Evolutionary conservation across 2,329 filamentous ascomycete species (phyloP), one percentile per base, ranked within the genome.

Genomic region (Fusarium domesticum): DNA sequence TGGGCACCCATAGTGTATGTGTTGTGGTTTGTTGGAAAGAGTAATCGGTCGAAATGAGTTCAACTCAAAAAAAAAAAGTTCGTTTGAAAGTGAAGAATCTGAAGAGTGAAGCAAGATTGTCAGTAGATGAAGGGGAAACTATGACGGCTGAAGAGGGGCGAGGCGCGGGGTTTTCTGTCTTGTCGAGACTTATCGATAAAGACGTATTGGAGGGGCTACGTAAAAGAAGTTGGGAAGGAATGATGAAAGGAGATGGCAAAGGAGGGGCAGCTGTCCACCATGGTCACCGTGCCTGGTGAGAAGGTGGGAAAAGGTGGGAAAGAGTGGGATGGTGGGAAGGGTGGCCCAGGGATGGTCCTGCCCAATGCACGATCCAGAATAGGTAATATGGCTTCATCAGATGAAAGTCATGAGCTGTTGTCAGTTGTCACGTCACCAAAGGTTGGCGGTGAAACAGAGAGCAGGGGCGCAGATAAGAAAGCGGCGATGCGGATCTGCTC

Each of bases 1-100:
- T 57, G 59, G 44, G 41, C 61, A 62, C 67, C 66, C 68, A 70
- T 70, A 39, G 39, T 68, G 61, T 60, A 57, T 54, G 52, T 59
- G 37, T 42, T 56, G 51, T 28, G 23, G 41, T 38, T 45, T 42
- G 37, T 33, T 48, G 37, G 25, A 25, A 28, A 42, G 35, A 33
- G 38, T 47, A 39, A 35, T 49, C 25, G 41, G 32, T 51, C 35
- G 42, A 51, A 39, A 20, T 37, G 33, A 51, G 48, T 28, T 48
- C 45, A 51, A 48, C 33, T 50, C 42, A 37, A 39, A 19, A 43
- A 54, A n/a, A n/a, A n/a, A n/a, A n/a, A n/a, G 56, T 34, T 56
- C 43, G 53, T 48, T 38, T 40, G 31, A 48, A 41, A 39, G 42
- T 37, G 41, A 42, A 32, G 42, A 48, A 41, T 51, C 55, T 60